Percentiles rank a stretch among this genome's conserved stretches.
Conservation (phyloP, 345 rosid genomes). For the Sonneratia alba region DNA sequence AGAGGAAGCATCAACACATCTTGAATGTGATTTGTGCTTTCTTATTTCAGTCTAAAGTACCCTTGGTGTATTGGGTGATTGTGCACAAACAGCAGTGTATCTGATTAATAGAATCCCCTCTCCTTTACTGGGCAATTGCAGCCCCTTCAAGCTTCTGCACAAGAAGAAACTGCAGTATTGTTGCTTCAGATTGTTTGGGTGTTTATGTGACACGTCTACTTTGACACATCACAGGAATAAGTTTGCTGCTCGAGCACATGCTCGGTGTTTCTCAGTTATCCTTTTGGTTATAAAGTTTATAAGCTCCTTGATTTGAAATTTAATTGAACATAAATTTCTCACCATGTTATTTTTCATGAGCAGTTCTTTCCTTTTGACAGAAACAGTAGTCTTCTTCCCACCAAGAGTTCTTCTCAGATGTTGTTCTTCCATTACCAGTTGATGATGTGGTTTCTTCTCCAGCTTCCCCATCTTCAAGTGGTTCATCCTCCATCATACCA, state of each 20-base stretch:
- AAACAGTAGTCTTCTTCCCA: too few species aligned
- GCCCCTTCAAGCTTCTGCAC: not conserved
- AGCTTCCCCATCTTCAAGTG: too few species aligned
- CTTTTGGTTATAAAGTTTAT: not conserved
- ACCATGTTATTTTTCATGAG: not conserved
- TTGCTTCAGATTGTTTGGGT: not conserved
- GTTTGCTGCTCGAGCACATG: not conserved
- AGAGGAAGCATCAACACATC: not conserved
- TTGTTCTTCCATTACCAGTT: too few species aligned
- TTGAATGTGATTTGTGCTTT: not conserved
- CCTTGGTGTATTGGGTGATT: not conserved
- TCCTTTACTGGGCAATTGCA: not conserved
- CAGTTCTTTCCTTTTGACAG: not conserved
- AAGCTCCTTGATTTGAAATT: not conserved
- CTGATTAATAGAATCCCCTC: conserved; percentile 1
- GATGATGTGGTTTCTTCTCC: too few species aligned
- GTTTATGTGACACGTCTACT: not conserved
- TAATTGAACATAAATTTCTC: not conserved
- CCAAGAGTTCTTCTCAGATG: too few species aligned
- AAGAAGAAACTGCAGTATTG: not conserved
- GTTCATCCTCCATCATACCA: too few species aligned
- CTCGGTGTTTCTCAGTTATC: not conserved
- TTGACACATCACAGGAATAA: not conserved
- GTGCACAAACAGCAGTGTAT: not conserved
- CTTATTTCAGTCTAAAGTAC: not conserved